Base-by-base conservation (phyloP, 1,139 yeast genomes). In the Suhomyces ambrosiae region DNA sequence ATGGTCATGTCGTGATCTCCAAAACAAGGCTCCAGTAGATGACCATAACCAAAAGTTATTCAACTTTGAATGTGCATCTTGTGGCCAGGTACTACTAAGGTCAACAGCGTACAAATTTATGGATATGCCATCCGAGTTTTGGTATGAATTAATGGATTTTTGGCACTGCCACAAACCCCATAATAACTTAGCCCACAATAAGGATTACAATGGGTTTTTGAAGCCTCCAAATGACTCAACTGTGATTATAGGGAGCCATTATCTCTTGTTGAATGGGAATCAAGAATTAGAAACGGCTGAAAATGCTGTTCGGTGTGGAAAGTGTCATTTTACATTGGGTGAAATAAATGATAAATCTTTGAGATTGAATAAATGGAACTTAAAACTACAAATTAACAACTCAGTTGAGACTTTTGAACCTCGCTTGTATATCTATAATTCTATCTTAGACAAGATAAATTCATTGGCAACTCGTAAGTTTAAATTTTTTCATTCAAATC, bases 141-240 rank as follows among this genome's bases (percentile, higher is more conserved):
- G 98, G 98, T 79, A 86, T 9, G 98, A 92, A 56, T 69, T 92
- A 76, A 86, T 92, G 96, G 97, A 92, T 44, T 86, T 85, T 48
- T 92, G 98, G 98, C 97, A 92, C 58, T 92, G 98, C 56, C 97
- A 92, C 57, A 89, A 89, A 55, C 97, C 98, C 0, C 55, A 62
- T 15, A 49, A 48, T 18, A 47, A 54, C 16, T 45, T 50, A n/a
- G 24, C 27, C 16, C 19, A 25, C 33, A 44, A 41, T 6, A 62
- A 61, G 32, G 48, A 55, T 32, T 68, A 68, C 48, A 49, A 56
- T 26, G 66, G 68, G 11, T 55, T 61, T 2, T 59, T 86, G 37
- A 61, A 56, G 11, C 88, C 94, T 0, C 53, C 58, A 3, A 45
- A 48, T 17, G 44, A 54, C 1, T 55, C 63, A 4, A 63, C 71